These are phyloP conservation scores for Polyporus arcularius DNA, from an alignment of 768 basidiomycete species.

Conservation along the genomic window DNA sequence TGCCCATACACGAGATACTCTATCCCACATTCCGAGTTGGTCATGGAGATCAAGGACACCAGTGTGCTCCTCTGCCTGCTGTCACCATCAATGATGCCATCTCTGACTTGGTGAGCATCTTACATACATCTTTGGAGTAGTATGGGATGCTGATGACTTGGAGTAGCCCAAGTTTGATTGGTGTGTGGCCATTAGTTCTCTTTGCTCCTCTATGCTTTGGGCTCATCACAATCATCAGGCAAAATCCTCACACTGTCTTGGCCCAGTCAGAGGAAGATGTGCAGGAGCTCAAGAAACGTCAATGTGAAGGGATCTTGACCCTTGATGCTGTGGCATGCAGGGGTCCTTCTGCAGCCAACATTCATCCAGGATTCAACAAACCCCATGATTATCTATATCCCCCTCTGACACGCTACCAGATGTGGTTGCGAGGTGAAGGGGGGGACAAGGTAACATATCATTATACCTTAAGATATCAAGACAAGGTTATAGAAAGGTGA, in stretches of 20 bases:
- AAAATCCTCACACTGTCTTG: conserved; percentile 53
- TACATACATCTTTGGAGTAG: background rate
- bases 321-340: conserved; percentile 42
- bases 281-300: conserved; percentile 37
- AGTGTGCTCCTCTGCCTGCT: conserved; percentile 56
- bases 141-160: background rate
- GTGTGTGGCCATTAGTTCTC: conserved; percentile 31
- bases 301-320: conserved; percentile 39
- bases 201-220: too few species aligned
- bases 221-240: conserved; percentile 37
- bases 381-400: conserved; percentile 42
- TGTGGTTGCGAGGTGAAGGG: conserved; percentile 36
- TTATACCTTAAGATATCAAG: conserved; percentile 48
- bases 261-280: conserved; percentile 35
- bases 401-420: conserved; percentile 49
- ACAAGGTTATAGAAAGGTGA: conserved; percentile 53
- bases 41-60: conserved; percentile 4
- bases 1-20: conserved; percentile 48
- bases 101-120: conserved; percentile 59
- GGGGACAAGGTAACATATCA: conserved; percentile 51
- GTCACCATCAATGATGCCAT: conserved; percentile 69
- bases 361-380: conserved; percentile 49
- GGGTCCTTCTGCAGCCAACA: conserved; percentile 3
- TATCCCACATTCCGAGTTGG: conserved; percentile 41
- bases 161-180: conserved; percentile 69